phyloP scores from a whole-genome alignment of 257 asterid genomes.

The Solanum piurae region DNA sequence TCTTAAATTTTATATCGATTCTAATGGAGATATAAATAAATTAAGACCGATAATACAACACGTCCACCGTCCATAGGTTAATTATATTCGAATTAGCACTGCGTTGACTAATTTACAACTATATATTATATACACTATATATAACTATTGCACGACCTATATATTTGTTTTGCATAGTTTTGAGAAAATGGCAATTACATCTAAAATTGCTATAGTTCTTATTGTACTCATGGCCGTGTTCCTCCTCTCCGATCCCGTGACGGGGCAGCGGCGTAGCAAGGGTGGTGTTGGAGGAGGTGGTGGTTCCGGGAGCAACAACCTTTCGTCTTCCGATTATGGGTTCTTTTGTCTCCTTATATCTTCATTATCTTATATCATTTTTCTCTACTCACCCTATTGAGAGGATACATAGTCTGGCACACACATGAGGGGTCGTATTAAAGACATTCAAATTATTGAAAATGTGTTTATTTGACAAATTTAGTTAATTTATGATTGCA shows the following conservation, averaged over 20 bases:
- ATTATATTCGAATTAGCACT: background rate
- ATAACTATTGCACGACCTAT: background rate
- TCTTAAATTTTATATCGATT: too few relatives aligned
- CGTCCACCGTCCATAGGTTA: background rate
- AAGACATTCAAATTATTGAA: background rate
- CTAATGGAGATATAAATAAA: too few relatives aligned
- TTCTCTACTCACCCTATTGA: background rate
- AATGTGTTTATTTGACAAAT: background rate
- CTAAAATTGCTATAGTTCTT: background rate
- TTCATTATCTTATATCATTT: background rate
- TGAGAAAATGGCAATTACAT: background rate
- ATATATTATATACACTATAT: background rate
- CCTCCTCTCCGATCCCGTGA: background rate
- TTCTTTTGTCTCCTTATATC: background rate
- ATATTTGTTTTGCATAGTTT: background rate
- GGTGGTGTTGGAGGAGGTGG: background rate
- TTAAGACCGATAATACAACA: background rate
- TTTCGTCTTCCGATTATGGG: background rate
- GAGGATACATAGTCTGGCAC: background rate
- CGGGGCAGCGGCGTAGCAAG: background rate
- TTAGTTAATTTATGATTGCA: background rate
- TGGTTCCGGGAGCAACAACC: background rate
- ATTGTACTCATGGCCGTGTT: background rate
- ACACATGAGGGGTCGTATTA: background rate
- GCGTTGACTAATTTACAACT: background rate